A percentile compares a stretch with the other conserved stretches of the same genome.
Evolutionary conservation across 163 green algal species (phyloP).

Genomic region (Smithsoniella earleae): DNA sequence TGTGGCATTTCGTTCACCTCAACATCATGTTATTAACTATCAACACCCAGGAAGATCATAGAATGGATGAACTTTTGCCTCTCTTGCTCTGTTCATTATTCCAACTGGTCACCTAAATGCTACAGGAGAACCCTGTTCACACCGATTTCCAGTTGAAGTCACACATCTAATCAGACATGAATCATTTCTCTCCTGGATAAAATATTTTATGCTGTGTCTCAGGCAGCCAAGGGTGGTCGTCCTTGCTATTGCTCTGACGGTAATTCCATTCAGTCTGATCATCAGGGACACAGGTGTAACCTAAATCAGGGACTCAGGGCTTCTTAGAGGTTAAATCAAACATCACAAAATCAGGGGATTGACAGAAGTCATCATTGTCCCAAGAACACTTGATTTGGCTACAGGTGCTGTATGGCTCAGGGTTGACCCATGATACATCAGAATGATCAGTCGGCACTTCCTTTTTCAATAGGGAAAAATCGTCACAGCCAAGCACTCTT

Average conservation of each 20-base stretch:
- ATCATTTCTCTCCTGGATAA: constrained; percentile 21
- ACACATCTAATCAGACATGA: constrained; percentile 33
- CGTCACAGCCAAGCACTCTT: too few species aligned
- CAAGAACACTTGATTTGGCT: background rate
- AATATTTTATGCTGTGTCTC: too few species aligned
- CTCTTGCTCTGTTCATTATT: constrained; percentile 29
- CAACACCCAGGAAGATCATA: constrained; percentile 24
- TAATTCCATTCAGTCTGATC: constrained; percentile 31
- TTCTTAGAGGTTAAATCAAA: constrained; percentile 29
- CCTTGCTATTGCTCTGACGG: constrained; percentile 10
- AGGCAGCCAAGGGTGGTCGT: constrained; percentile 28
- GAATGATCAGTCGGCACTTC: too few species aligned
- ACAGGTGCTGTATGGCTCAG: too few species aligned
- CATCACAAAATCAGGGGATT: constrained; percentile 16
- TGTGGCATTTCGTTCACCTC: too few species aligned
- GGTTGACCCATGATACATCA: too few species aligned
- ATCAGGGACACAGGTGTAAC: too few species aligned
- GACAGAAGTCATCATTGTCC: constrained; percentile 4
- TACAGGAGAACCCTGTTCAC: background rate
- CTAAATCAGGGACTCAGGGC: constrained; percentile 29
- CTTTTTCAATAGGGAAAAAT: too few species aligned
- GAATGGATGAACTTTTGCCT: constrained; percentile 32
- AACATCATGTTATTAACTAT: too few species aligned
- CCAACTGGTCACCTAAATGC: background rate
- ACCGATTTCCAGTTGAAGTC: constrained; percentile 10